phyloP scores from a whole-genome alignment of 495 filamentous ascomycete genomes.

The Penicillium desertorum region DNA sequence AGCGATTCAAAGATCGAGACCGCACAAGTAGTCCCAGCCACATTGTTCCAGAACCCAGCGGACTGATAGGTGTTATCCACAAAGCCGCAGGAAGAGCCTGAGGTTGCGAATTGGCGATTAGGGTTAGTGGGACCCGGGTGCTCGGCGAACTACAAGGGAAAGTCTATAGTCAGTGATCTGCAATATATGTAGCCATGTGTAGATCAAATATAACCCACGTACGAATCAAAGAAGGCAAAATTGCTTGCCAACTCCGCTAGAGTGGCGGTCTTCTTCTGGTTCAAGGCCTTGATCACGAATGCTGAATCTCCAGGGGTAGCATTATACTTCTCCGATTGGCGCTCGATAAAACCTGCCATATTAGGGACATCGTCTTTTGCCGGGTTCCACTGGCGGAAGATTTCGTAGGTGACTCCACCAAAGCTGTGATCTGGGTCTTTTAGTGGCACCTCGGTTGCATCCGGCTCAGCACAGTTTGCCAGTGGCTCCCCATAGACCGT shows the following conservation, averaged over 20 bases:
- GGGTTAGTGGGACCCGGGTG: no score
- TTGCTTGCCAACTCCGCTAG: conserved; percentile 39
- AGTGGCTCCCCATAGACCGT: conserved; percentile 44
- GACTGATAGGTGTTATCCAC: conserved; percentile 36
- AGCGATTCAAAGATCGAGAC: conserved; percentile 38
- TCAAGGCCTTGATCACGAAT: conserved; percentile 43
- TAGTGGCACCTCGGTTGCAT: conserved; percentile 42
- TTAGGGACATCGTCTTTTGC: conserved; percentile 38
- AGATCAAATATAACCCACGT: conserved; percentile 23
- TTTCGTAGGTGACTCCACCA: conserved; percentile 19
- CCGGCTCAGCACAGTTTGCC: conserved; percentile 40
- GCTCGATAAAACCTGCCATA: conserved; percentile 46
- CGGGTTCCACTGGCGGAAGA: conserved; percentile 25
- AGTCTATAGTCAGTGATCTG: no score
- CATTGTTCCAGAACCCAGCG: conserved; percentile 37
- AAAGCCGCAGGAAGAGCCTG: conserved; percentile 36
- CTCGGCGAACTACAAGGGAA: no score
- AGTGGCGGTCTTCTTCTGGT: conserved; percentile 37
- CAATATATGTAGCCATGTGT: no score
- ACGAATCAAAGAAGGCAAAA: conserved; percentile 45
- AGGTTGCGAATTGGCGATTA: conserved; percentile 38
- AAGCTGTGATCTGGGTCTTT: conserved; percentile 45
- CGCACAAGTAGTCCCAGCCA: conserved; percentile 39
- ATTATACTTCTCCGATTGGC: conserved; percentile 43
- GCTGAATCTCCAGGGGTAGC: conserved; percentile 36